Evolutionary conservation across 495 filamentous ascomycete species (phyloP), one percentile per base, ranked within the genome.

Genomic region (Xylaria telfairii): DNA sequence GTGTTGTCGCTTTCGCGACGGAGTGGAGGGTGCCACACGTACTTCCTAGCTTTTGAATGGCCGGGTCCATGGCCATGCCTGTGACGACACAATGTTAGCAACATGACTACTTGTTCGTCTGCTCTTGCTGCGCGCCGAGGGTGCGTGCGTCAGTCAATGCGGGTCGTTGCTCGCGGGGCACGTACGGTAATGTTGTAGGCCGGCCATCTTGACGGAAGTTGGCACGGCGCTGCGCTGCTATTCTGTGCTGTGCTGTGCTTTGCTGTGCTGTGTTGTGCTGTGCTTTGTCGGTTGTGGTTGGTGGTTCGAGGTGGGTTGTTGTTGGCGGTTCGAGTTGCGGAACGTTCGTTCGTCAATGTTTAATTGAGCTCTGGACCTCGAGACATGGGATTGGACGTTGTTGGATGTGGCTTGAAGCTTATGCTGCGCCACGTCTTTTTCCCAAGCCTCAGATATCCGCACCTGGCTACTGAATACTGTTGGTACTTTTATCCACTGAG

Each of bases 1-100:
- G 30, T 15, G 21, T 59, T 17, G 54, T 37, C 37, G 17, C 12
- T 17, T 28, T n/a, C 4, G 5, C 30, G 26, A 24, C 26, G 24
- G 24, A 37, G n/a, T 8, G 7, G 30, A 59, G 19, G 1, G 30
- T 19, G 34, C 5, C 32, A 37, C 64, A 83, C 87, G 73, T 90
- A 95, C 92, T 87, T 77, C 87, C 87, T 80, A 91, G 90, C 86
- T 91, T 92, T 83, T 91, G 85, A 77, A 93, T 79, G 74, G 91
- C 92, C 81, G 93, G 93, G 85, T 96, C 93, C 84, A 91, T 80
- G 80, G 88, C 79, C 81, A 93, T 72, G 71, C 80, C 85, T 87
- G 76, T 75, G 64, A 59, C 30, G 37, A 57, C 28, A 15, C 28
- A 15, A 21, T 59, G 68, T 70, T 70, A 70, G 68, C 51, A 17